Conservation (phyloP, 2,329 filamentous ascomycete genomes). For the Fusarium sterilihyphosum region DNA sequence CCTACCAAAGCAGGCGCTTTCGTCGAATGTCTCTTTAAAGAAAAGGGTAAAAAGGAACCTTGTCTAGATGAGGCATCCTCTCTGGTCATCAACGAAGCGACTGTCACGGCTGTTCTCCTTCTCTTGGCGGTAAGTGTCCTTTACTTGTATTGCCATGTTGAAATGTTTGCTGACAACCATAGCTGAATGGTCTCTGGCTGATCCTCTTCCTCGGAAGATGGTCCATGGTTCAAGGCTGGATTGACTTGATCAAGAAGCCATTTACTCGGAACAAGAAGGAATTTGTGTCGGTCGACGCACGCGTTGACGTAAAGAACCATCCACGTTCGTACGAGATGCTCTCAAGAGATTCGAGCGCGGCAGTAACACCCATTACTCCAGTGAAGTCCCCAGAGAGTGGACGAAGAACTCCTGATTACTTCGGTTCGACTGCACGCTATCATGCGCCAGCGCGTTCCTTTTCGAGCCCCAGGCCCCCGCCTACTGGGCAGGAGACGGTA, state of each 20-base stretch:
- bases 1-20: slow-evolving; percentile 68
- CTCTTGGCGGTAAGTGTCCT: slow-evolving; percentile 75
- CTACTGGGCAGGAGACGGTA: slow-evolving; percentile 55
- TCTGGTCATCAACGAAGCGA: slow-evolving; percentile 78
- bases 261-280: slow-evolving; percentile 71
- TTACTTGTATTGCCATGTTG: background rate
- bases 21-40: slow-evolving; percentile 74
- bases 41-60: slow-evolving; percentile 65
- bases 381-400: slow-evolving; percentile 50
- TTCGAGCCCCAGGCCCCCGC: slow-evolving; percentile 64
- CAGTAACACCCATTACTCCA: slow-evolving; percentile 62
- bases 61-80: slow-evolving; percentile 70
- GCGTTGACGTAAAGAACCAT: slow-evolving; percentile 68
- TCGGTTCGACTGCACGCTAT: slow-evolving; percentile 64
- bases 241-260: slow-evolving; percentile 66
- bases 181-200: slow-evolving; percentile 88
- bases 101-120: slow-evolving; percentile 82
- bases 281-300: slow-evolving; percentile 89
- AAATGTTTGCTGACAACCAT: slow-evolving; percentile 17
- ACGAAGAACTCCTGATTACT: slow-evolving; percentile 64
- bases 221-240: slow-evolving; percentile 89
- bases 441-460: slow-evolving; percentile 65
- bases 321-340: slow-evolving; percentile 85
- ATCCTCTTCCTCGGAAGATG: slow-evolving; percentile 82
- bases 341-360: slow-evolving; percentile 63